Evolutionary conservation across 768 basidiomycete genomes (phyloP).

Genomic region (Hygrophoropsis aurantiaca): DNA sequence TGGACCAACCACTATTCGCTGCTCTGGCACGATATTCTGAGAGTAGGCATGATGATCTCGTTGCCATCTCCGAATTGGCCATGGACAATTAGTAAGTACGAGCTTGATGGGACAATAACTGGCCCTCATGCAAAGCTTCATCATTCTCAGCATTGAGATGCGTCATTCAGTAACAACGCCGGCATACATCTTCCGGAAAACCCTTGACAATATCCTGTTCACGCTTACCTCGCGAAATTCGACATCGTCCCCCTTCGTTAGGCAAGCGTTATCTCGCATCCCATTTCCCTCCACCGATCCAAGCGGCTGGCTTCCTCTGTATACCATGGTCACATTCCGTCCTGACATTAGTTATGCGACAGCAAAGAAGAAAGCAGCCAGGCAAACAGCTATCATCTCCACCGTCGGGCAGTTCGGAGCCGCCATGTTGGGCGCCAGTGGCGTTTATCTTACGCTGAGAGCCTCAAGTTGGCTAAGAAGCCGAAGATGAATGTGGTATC

Average conservation of each 20-base stretch:
- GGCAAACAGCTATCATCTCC: conserved; percentile 67
- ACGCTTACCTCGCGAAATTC: conserved; percentile 52
- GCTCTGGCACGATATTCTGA: conserved; percentile 81
- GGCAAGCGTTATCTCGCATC: conserved; percentile 44
- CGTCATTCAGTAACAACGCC: conserved; percentile 86
- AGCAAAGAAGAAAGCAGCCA: conserved; percentile 65
- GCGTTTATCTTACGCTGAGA: conserved; percentile 32
- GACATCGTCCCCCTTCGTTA: conserved; percentile 46
- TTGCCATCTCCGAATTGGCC: conserved; percentile 89
- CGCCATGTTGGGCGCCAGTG: conserved; percentile 41
- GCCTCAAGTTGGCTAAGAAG: conserved; percentile 18
- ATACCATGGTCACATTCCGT: conserved; percentile 98
- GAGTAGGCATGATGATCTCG: conserved; percentile 81
- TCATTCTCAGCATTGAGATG: conserved; percentile 79
- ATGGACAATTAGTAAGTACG: conserved; percentile 93
- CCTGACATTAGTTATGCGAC: conserved; percentile 91
- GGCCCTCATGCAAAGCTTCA: conserved; percentile 6
- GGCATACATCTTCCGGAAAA: conserved; percentile 75
- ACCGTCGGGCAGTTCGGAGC: conserved; percentile 50
- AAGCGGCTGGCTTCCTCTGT: conserved; percentile 86
- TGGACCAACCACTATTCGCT: conserved; percentile 58
- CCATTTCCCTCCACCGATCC: conserved; percentile 63
- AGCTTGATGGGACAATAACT: conserved; percentile 23
- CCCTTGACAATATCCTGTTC: conserved; percentile 74
- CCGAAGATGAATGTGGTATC: conserved; percentile 23